Base-by-base conservation (phyloP, 1,284 basidiomycete species). In the Butyriboletus appendiculatus region DNA sequence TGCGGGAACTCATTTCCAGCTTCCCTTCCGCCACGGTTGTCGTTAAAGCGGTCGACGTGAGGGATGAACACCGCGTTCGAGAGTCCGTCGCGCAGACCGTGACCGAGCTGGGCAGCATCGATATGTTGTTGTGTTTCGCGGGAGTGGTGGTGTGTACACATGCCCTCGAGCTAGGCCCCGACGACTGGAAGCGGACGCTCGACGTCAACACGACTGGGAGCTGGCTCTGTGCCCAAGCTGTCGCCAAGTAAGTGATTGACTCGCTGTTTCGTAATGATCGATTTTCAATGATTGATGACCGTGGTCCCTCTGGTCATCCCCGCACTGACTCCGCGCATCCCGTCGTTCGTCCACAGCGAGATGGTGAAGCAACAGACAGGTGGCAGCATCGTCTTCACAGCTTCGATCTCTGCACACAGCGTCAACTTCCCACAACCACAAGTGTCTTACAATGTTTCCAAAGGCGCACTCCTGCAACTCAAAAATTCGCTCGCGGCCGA, bases 201-300 rank as follows among this genome's bases (percentile, higher is more conserved):
- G 73, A 78, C 39, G 61, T 75, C 39, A 78, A 77, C 50, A 68
- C 69, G 22, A 79, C 72, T 4, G 77, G 77, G 15, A 73, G 73
- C 47, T 77, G 72, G 72, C 53, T 77, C 43, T 76, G 74, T 50
- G 75, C 76, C 4, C 72, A 75, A 53, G 66, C 74, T 0, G 75
- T 72, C 28, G 73, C 68, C 44, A 74, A 65, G 77, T 75, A 41
- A 49, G 70, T 63, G 12, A 24, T 11, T 22, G 14, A 15, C 14
- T 40, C 14, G 15, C n/a, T n/a, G 22, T 26, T 22, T 22, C 4
- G 8, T 16, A 22, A 54, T 14, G 14, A n/a, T 18, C 14, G 14
- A 6, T 7, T 33, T 24, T 41, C 14, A 11, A 18, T 24, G 24
- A 45, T 40, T n/a, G 22, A 35, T 48, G 34, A 15, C 11, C 9